These are phyloP conservation scores for Millerago galiae DNA, from an alignment of 805 yeast genomes.

Conservation along the genomic window DNA sequence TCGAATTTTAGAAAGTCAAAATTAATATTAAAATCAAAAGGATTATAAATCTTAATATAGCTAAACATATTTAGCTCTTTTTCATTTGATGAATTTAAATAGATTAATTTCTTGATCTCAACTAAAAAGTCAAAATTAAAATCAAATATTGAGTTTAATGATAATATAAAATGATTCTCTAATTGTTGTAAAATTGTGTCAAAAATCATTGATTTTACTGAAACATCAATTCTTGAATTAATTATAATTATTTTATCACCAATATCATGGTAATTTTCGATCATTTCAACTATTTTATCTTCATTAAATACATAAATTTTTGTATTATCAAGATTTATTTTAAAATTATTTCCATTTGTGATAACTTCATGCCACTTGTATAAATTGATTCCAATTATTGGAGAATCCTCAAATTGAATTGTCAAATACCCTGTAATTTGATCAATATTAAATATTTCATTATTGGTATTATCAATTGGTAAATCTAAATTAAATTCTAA, in stretches of 20 bases:
- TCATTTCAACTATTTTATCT: slow-evolving; percentile 4
- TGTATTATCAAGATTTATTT: slow-evolving; percentile 12
- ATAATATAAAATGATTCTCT: slow-evolving; percentile 4
- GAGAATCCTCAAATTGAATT: slow-evolving; percentile 7
- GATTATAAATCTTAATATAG: slow-evolving; percentile 29
- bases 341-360: slow-evolving; percentile 6
- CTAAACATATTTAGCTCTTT: slow-evolving; percentile 24
- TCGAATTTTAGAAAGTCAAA: slow-evolving; percentile 23
- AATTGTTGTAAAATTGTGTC: slow-evolving; percentile 17
- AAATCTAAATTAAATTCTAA: slow-evolving; percentile 1
- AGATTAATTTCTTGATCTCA: slow-evolving; percentile 10
- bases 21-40: slow-evolving; percentile 24
- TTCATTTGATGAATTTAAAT: slow-evolving; percentile 24
- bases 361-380: slow-evolving; percentile 19
- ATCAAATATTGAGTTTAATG: background rate
- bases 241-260: slow-evolving; percentile 8
- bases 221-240: slow-evolving; percentile 10
- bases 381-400: slow-evolving; percentile 12
- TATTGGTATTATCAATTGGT: slow-evolving; percentile 8
- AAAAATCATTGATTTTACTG: slow-evolving; percentile 20
- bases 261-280: slow-evolving; percentile 1
- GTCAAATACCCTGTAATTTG: slow-evolving; percentile 13
- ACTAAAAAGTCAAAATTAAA: background rate
- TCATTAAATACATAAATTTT: slow-evolving; percentile 18
- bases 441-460: slow-evolving; percentile 8